A percentile compares a stretch with the other conserved stretches of the same genome.
These are phyloP conservation scores for Lasiosphaeris hirsuta DNA, from an alignment of 495 filamentous ascomycete species.

Conservation along the genomic window DNA sequence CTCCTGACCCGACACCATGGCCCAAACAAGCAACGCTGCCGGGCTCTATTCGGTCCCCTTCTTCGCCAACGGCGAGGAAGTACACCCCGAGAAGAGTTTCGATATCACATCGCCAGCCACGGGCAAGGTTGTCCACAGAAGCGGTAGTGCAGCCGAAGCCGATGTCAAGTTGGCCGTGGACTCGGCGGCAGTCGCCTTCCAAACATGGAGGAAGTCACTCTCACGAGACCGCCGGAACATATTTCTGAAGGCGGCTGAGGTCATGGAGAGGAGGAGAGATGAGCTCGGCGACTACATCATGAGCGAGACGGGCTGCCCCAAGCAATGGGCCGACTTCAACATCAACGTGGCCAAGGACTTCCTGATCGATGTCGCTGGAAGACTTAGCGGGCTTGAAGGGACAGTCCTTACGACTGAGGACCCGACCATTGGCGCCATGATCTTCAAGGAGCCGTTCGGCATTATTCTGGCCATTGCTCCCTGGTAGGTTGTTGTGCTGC, in stretches of 20 bases:
- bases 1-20: constrained; percentile 12
- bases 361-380: constrained; percentile 67
- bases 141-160: constrained; percentile 57
- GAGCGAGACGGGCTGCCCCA: constrained; percentile 64
- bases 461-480: constrained; percentile 80
- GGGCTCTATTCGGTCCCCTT: constrained; percentile 55
- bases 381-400: constrained; percentile 59
- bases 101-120: constrained; percentile 63
- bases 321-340: constrained; percentile 60
- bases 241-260: constrained; percentile 64
- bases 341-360: constrained; percentile 56
- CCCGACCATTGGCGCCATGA: constrained; percentile 59
- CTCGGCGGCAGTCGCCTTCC: constrained; percentile 66
- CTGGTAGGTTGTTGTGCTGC: constrained; percentile 52
- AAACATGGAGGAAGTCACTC: constrained; percentile 63
- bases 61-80: constrained; percentile 68
- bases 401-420: constrained; percentile 54
- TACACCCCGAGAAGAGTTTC: constrained; percentile 59
- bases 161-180: constrained; percentile 62
- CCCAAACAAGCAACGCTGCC: constrained; percentile 4
- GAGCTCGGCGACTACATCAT: constrained; percentile 62
- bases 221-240: constrained; percentile 65
- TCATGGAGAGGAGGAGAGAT: constrained; percentile 59
- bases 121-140: constrained; percentile 57
- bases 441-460: constrained; percentile 79